Conservation (phyloP, 2,329 filamentous ascomycete species). For the Monosporascus sp. region DNA sequence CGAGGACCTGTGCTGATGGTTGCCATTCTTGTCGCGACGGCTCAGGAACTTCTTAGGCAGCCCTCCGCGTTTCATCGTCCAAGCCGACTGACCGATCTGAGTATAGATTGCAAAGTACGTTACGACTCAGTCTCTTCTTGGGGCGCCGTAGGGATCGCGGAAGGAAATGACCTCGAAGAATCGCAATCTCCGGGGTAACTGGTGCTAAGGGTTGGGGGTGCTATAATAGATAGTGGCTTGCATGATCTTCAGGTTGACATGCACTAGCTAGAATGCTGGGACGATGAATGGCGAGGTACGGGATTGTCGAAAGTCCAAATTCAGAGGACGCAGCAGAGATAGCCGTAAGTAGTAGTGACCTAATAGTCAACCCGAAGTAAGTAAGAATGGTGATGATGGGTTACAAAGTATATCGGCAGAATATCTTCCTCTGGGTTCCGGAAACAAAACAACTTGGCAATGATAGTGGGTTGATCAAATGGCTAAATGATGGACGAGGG, state of each 20-base stretch:
- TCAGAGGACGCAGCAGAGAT: too few relatives aligned
- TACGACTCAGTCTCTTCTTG: too few relatives aligned
- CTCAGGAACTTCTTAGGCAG: slow-evolving; percentile 63
- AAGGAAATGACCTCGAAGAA: not conserved
- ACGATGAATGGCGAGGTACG: too few relatives aligned
- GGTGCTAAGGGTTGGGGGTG: not conserved
- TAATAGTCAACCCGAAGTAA: not conserved
- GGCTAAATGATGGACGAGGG: not conserved
- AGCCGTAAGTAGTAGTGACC: not conserved
- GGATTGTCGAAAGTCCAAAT: too few relatives aligned
- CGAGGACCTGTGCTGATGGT: slow-evolving; percentile 51
- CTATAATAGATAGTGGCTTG: not conserved
- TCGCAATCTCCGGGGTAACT: not conserved
- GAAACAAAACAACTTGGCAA: not conserved
- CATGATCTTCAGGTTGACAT: not conserved
- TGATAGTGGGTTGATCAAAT: not conserved
- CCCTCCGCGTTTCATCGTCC: slow-evolving; percentile 44
- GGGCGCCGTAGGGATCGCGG: too few relatives aligned
- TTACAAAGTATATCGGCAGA: not conserved
- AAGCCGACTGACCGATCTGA: not conserved
- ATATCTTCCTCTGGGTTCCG: not conserved
- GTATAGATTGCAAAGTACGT: too few relatives aligned
- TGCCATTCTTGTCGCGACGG: slow-evolving; percentile 60
- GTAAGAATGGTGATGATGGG: not conserved
- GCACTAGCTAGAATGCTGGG: not conserved